Evolutionary conservation across 441 rosid species (phyloP), one percentile per base, ranked within the genome.

Genomic region (Geranium incanum): DNA sequence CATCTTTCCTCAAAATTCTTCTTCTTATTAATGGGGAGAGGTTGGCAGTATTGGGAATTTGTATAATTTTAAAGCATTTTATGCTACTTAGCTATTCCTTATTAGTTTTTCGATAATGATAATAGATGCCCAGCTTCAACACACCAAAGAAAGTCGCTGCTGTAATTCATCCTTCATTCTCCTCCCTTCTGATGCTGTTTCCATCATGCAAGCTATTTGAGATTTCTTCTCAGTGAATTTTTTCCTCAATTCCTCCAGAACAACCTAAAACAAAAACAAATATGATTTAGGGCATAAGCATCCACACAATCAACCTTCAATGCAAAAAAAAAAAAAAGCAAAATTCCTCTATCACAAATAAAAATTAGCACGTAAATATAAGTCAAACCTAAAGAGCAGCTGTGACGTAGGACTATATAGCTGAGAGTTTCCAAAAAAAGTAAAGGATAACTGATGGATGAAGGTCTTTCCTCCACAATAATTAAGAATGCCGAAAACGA

Each of bases 111-210:
- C 3, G 18, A 67, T 15, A 66, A 67, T 67, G 45, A 28, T 6
- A 39, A 67, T 38, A 67, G 48, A 67, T 67, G 36, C 28, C 71
- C 69, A 72, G 68, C 33, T 9, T 16, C 73, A 69, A 76, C 84
- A 77, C 84, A 94, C 99, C 97, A 69, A 70, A 71, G 88, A 80
- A 69, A 81, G 76, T 68, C 77, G 72, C 63, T 92, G 84, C 72
- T 74, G 81, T 74, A 87, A 78, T 67, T 86, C 84, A 76, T 85
- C 86, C 84, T 87, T 84, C 71, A 77, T 86, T 81, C 83, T 87
- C 80, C 84, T 87, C 82, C 85, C 89, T 75, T 84, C 89, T 21
- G 85, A 78, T 75, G 97, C 86, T 72, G 77, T 84, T 70, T 85
- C 85, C 86, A 88, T 74, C 93, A 95, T 77, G 63, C 79, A 70